Evolutionary conservation across 2,329 filamentous ascomycete genomes (phyloP).

Genomic region (Cladosporium oxysporum): DNA sequence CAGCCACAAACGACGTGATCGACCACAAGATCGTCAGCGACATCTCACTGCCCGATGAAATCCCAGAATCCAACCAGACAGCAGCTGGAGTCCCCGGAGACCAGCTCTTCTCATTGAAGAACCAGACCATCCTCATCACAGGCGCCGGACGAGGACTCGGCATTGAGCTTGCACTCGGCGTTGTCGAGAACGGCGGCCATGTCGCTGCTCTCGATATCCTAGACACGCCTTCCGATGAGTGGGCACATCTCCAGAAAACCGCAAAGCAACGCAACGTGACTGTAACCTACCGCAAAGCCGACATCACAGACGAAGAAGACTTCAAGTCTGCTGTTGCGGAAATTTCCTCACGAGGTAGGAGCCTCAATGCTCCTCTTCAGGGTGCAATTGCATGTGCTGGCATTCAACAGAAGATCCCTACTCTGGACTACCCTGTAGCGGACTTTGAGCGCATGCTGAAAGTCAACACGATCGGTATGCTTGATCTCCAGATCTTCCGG

Average conservation of each 20-base stretch:
- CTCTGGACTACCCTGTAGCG: conserved; percentile 36
- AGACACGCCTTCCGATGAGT: conserved; percentile 15
- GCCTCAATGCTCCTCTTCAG: conserved; percentile 36
- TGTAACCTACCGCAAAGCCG: conserved; percentile 18
- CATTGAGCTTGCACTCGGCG: conserved; percentile 34
- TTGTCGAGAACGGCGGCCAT: conserved; percentile 33
- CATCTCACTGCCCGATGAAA: conserved; percentile 26
- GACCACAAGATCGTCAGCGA: conserved; percentile 26
- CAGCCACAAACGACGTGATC: conserved; percentile 20
- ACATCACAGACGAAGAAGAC: conserved; percentile 21
- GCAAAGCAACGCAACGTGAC: conserved; percentile 47
- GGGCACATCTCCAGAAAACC: conserved; percentile 46
- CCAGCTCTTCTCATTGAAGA: conserved; percentile 29
- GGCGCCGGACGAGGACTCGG: conserved; percentile 35
- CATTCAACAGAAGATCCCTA: conserved; percentile 32
- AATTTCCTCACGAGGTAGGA: conserved; percentile 13
- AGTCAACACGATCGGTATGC: conserved; percentile 35
- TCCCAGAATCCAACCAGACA: conserved; percentile 30
- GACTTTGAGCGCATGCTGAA: conserved; percentile 41
- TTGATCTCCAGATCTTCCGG: background rate
- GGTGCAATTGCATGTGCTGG: conserved; percentile 33
- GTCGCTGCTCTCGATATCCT: conserved; percentile 31
- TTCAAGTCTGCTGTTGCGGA: conserved; percentile 14
- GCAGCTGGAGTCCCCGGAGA: conserved; percentile 27
- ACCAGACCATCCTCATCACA: conserved; percentile 33